These are phyloP conservation scores for Letharia lupina DNA, from an alignment of 495 filamentous ascomycete genomes.

Conservation along the genomic window DNA sequence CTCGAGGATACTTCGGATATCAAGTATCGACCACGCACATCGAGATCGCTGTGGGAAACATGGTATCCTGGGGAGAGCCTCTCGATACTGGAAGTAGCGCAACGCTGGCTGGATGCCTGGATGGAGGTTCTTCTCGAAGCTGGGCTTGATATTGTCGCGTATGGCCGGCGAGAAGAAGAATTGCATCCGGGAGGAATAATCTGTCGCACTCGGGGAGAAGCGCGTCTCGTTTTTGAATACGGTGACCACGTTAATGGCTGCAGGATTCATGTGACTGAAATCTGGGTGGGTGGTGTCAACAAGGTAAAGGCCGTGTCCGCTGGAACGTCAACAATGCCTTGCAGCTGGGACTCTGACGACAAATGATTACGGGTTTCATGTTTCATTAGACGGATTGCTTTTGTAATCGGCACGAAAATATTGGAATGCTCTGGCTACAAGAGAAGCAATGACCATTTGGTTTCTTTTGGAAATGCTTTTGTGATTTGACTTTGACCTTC, in stretches of 20 bases:
- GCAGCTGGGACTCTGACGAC: neutral
- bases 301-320: neutral
- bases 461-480: too few relatives aligned
- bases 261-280: neutral
- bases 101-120: neutral
- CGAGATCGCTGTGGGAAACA: neutral
- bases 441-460: too few relatives aligned
- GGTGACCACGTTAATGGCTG: neutral
- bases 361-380: neutral
- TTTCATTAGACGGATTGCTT: neutral
- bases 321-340: neutral
- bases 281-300: neutral
- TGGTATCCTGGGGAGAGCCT: neutral
- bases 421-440: too few relatives aligned
- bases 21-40: neutral
- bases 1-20: neutral
- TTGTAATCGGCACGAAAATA: too few relatives aligned
- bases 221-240: neutral
- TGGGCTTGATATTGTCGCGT: neutral
- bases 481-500: too few relatives aligned
- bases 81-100: conserved; percentile 1
- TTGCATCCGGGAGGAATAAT: neutral
- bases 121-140: neutral
- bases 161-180: neutral
- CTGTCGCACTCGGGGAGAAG: neutral